phyloP scores from a whole-genome alignment of 306 rosid genomes.

The Sicyos edulis region DNA sequence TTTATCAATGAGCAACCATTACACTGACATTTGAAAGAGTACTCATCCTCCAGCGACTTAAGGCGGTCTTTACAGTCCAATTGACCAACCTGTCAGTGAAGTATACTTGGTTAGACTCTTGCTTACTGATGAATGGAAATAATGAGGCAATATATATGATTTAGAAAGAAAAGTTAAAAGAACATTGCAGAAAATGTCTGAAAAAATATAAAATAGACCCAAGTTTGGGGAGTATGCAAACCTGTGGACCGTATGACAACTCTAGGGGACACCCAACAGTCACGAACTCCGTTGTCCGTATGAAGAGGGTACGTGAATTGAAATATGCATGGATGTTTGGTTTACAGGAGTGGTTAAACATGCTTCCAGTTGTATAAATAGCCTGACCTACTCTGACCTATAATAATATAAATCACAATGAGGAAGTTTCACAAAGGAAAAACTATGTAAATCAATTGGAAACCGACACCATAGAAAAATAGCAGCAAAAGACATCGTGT shows the following conservation, averaged over 20 bases:
- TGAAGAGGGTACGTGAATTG: too few species aligned
- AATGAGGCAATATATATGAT: not conserved
- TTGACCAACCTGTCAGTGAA: constrained; percentile 13
- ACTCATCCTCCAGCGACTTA: too few species aligned
- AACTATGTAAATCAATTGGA: not conserved
- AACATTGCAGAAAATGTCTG: constrained; percentile 6
- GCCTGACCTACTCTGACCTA: not conserved
- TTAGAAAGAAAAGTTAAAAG: constrained; percentile 22
- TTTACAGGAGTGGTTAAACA: too few species aligned
- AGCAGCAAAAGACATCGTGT: constrained; percentile 5
- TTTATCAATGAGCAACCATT: too few species aligned
- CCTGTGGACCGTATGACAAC: constrained; percentile 35
- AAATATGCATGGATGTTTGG: too few species aligned
- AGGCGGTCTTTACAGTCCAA: too few species aligned
- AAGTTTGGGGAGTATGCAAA: constrained; percentile 24
- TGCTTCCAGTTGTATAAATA: too few species aligned
- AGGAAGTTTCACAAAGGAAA: constrained; percentile 16
- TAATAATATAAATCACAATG: constrained; percentile 28
- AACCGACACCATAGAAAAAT: not conserved
- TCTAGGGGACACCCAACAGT: constrained; percentile 40
- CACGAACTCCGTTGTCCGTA: constrained; percentile 27
- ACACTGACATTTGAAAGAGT: too few species aligned
- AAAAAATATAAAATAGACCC: not conserved
- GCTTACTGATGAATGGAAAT: not conserved
- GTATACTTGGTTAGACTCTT: not conserved